Evolutionary conservation across 139 green algal species (phyloP).

Genomic region (Chara braunii): DNA sequence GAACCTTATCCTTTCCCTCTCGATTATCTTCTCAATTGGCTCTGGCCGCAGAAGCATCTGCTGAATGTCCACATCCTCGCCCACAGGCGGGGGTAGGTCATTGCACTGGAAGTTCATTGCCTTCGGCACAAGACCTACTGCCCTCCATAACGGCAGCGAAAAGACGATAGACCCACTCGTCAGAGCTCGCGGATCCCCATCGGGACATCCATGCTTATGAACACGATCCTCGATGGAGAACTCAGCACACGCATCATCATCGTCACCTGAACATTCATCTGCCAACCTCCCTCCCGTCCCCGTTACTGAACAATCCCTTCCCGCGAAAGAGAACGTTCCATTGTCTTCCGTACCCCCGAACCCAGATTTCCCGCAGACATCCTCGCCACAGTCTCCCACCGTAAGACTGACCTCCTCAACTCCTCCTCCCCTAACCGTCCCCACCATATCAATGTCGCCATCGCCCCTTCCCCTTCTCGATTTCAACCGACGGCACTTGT

Average conservation of each 20-base stretch:
- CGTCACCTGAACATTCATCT: not conserved
- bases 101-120: constrained; percentile 9
- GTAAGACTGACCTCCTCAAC: not conserved
- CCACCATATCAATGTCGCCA: not conserved
- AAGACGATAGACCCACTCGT: not conserved
- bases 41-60: too few relatives aligned
- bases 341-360: not conserved
- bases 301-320: not conserved
- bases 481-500: constrained; percentile 9
- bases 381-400: not conserved
- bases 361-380: not conserved
- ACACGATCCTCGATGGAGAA: constrained; percentile 6
- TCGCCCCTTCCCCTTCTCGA: constrained; percentile 1
- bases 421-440: not conserved
- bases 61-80: too few relatives aligned
- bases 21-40: too few relatives aligned
- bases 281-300: not conserved
- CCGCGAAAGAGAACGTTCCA: not conserved
- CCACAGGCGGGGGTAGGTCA: constrained; percentile 11
- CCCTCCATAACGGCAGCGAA: constrained; percentile 14
- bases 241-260: not conserved
- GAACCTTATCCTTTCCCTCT: too few relatives aligned
- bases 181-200: not conserved
- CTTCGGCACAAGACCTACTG: constrained; percentile 14
- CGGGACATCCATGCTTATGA: constrained; percentile 10